These are phyloP conservation scores for Neoscytalidium dimidiatum DNA, from an alignment of 2,329 filamentous ascomycete genomes.

Conservation along the genomic window DNA sequence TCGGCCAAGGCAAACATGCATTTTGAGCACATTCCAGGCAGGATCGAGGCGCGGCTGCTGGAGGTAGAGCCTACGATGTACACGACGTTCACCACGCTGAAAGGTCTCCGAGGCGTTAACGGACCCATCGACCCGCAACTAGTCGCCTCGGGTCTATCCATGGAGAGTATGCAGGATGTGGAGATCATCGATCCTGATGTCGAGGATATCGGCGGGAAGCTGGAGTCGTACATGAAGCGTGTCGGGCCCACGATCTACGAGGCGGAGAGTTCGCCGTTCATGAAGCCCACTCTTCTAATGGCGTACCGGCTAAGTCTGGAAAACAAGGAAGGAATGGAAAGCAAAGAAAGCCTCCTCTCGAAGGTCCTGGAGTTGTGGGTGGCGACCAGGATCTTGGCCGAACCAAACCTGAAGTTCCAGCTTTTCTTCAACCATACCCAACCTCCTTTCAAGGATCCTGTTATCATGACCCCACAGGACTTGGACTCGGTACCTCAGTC, in stretches of 20 bases:
- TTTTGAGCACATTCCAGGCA: slow-evolving; percentile 51
- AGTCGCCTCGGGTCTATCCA: slow-evolving; percentile 24
- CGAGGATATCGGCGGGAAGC: slow-evolving; percentile 53
- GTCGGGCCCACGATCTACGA: slow-evolving; percentile 49
- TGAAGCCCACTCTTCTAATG: slow-evolving; percentile 50
- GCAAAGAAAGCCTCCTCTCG: slow-evolving; percentile 48
- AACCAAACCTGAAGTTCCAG: slow-evolving; percentile 50
- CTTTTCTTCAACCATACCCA: slow-evolving; percentile 48
- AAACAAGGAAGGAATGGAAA: slow-evolving; percentile 26
- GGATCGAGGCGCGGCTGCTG: slow-evolving; percentile 55
- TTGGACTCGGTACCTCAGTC: slow-evolving; percentile 1
- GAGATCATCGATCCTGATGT: slow-evolving; percentile 53
- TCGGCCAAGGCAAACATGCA: slow-evolving; percentile 51
- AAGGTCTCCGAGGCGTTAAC: slow-evolving; percentile 33
- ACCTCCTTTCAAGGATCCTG: slow-evolving; percentile 35
- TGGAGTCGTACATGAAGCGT: slow-evolving; percentile 57
- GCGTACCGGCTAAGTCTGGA: slow-evolving; percentile 34
- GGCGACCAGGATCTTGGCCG: slow-evolving; percentile 56
- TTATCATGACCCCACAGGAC: slow-evolving; percentile 27
- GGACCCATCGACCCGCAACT: slow-evolving; percentile 41
- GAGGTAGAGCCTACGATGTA: slow-evolving; percentile 49
- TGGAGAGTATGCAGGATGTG: slow-evolving; percentile 21
- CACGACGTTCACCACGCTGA: slow-evolving; percentile 50
- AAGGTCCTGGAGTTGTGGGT: slow-evolving; percentile 59
- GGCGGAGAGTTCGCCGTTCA: slow-evolving; percentile 52